Percentiles rank a stretch among this genome's conserved stretches.
phyloP scores from a whole-genome alignment of 768 basidiomycete species.

The Mycena alexandri region DNA sequence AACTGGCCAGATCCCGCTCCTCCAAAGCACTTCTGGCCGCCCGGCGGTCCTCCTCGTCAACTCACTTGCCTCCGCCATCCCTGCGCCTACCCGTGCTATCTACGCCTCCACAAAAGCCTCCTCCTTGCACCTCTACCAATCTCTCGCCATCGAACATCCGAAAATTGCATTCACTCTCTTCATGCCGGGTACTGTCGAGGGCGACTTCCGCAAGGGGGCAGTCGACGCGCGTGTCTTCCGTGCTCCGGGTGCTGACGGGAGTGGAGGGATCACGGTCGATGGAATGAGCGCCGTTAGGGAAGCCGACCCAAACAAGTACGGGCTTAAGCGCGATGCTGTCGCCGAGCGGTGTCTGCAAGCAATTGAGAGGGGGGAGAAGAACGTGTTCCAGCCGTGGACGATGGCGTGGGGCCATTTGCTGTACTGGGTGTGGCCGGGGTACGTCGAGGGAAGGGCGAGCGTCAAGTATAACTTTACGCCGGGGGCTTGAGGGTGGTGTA shows the following conservation, averaged over 20 bases:
- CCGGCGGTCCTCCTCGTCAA: constrained; percentile 87
- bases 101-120: constrained; percentile 90
- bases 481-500: no score
- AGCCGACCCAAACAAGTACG: constrained; percentile 66
- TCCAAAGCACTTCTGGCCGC: constrained; percentile 69
- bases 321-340: constrained; percentile 71
- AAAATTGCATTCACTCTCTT: constrained; percentile 70
- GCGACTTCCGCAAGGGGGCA: constrained; percentile 46
- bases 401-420: constrained; percentile 64
- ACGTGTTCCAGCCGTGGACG: constrained; percentile 67
- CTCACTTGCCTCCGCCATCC: constrained; percentile 81
- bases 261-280: no score
- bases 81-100: constrained; percentile 87
- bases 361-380: constrained; percentile 68
- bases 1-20: constrained; percentile 88
- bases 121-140: constrained; percentile 80
- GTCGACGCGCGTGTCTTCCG: no score
- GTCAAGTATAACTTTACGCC: constrained; percentile 70
- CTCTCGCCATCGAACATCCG: constrained; percentile 86
- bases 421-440: constrained; percentile 74
- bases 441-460: constrained; percentile 69
- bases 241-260: no score
- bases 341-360: constrained; percentile 71
- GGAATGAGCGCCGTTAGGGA: constrained; percentile 49
- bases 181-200: constrained; percentile 80